phyloP scores from a whole-genome alignment of 768 basidiomycete species.

The Mycena olivaceomarginata region DNA sequence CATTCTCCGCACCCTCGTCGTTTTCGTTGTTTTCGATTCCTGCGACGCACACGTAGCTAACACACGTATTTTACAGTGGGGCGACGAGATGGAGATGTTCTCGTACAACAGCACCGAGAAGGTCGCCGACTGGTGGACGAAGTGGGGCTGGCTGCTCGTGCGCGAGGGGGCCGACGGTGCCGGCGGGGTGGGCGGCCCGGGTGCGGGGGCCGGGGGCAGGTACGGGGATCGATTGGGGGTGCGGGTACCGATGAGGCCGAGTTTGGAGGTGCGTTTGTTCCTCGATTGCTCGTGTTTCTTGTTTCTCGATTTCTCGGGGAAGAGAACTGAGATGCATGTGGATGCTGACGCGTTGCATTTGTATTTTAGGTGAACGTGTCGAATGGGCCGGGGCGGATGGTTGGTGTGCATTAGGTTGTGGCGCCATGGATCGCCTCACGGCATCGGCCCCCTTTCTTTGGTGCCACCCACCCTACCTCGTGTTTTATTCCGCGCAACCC shows the following conservation, averaged over 20 bases:
- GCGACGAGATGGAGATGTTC: conserved; percentile 69
- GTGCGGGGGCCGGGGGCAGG: conserved; percentile 10
- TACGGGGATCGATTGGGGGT: not conserved
- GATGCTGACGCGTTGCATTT: not conserved
- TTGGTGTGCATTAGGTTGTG: too few species aligned
- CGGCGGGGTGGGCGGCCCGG: conserved; percentile 35
- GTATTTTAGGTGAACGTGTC: not conserved
- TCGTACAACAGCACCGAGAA: conserved; percentile 72
- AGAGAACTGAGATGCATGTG: too few species aligned
- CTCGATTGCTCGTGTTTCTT: too few species aligned
- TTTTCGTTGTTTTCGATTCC: too few species aligned
- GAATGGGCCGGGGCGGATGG: not conserved
- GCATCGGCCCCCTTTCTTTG: too few species aligned
- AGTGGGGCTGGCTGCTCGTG: conserved; percentile 60
- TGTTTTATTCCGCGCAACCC: too few species aligned
- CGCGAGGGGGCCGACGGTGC: conserved; percentile 24
- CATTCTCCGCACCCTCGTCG: too few species aligned
- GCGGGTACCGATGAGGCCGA: not conserved
- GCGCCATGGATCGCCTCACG: too few species aligned
- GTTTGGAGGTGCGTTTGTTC: not conserved
- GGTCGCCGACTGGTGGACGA: conserved; percentile 81
- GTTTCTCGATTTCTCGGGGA: too few species aligned
- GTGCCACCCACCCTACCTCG: too few species aligned
- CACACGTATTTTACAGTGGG: conserved; percentile 57
- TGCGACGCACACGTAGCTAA: not conserved